Conservation (phyloP, 768 basidiomycete species). For the Mycena capillaripes region DNA sequence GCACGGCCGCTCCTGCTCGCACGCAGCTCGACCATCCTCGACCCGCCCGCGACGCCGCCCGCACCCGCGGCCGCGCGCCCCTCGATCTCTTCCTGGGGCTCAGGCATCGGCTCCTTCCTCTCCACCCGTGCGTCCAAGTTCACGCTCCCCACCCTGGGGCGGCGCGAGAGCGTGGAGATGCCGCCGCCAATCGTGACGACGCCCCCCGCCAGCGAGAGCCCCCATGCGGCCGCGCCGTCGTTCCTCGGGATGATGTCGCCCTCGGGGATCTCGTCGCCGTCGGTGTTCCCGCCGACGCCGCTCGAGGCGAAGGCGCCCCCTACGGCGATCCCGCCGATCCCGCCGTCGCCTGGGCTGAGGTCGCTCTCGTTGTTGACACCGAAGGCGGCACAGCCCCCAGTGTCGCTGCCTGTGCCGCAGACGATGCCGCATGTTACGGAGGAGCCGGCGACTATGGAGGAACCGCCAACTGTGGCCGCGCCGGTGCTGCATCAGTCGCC, state of each 20-base stretch:
- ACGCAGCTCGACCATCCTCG: slow-evolving; percentile 34
- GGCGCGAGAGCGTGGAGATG: slow-evolving; percentile 33
- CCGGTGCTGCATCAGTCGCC: neutral
- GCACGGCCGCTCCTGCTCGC: slow-evolving; percentile 40
- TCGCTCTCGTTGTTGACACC: slow-evolving; percentile 28
- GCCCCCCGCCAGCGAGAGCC: slow-evolving; percentile 26
- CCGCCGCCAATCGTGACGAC: slow-evolving; percentile 37
- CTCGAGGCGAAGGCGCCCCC: slow-evolving; percentile 25
- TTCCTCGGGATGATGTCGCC: slow-evolving; percentile 34
- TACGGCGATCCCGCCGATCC: slow-evolving; percentile 12
- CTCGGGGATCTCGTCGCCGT: slow-evolving; percentile 23
- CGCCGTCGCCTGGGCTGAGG: slow-evolving; percentile 9
- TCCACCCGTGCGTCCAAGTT: slow-evolving; percentile 55
- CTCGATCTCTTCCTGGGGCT: slow-evolving; percentile 56
- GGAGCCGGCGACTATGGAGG: neutral
- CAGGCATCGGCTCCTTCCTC: slow-evolving; percentile 65
- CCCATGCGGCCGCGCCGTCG: slow-evolving; percentile 29
- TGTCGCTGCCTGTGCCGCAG: neutral
- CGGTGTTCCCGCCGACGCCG: slow-evolving; percentile 37
- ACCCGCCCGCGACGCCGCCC: slow-evolving; percentile 34
- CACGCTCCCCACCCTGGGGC: slow-evolving; percentile 44
- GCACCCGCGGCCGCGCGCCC: slow-evolving; percentile 44
- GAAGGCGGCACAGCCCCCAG: slow-evolving; percentile 2
- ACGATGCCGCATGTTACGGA: neutral
- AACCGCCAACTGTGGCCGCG: neutral